Conservation (phyloP, 495 filamentous ascomycete species). For the Arthonia radiata region DNA sequence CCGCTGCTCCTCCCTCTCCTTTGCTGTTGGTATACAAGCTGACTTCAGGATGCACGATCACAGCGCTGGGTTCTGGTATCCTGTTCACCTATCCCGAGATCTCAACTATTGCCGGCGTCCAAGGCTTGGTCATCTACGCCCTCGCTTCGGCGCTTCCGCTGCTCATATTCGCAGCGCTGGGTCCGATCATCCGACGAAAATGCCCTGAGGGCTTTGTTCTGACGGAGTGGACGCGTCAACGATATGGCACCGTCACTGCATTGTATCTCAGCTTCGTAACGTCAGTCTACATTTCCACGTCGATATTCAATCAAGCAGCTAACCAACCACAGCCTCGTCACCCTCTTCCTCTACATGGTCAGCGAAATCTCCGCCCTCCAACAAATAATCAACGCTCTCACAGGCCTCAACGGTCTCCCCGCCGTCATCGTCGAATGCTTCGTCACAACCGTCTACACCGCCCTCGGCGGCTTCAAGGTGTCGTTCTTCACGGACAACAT, state of each 20-base stretch:
- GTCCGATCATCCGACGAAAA: conserved; percentile 47
- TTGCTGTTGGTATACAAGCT: conserved; percentile 6
- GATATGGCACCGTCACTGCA: conserved; percentile 38
- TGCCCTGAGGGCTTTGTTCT: conserved; percentile 55
- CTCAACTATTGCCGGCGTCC: conserved; percentile 52
- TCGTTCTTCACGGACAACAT: conserved; percentile 61
- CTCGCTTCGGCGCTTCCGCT: conserved; percentile 40
- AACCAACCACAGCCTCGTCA: conserved; percentile 24
- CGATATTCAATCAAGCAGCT: background rate
- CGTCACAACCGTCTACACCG: conserved; percentile 60
- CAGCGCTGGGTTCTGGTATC: conserved; percentile 55
- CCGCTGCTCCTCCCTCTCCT: conserved; percentile 27
- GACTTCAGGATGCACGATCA: conserved; percentile 9
- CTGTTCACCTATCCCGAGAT: conserved; percentile 56
- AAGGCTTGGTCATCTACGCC: conserved; percentile 48
- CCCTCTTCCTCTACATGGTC: conserved; percentile 62
- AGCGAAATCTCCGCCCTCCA: conserved; percentile 49
- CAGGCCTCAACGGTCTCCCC: conserved; percentile 46
- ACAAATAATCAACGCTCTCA: conserved; percentile 45
- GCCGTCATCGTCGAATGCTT: conserved; percentile 45
- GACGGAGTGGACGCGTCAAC: conserved; percentile 54
- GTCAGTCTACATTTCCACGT: conserved; percentile 9
- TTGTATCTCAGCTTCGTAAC: conserved; percentile 46
- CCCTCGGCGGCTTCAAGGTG: conserved; percentile 48
- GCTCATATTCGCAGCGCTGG: conserved; percentile 38